A percentile compares a stretch with the other conserved stretches of the same genome.
Evolutionary conservation across 2,329 filamentous ascomycete genomes (phyloP).

Genomic region (Madurella mycetomatis): DNA sequence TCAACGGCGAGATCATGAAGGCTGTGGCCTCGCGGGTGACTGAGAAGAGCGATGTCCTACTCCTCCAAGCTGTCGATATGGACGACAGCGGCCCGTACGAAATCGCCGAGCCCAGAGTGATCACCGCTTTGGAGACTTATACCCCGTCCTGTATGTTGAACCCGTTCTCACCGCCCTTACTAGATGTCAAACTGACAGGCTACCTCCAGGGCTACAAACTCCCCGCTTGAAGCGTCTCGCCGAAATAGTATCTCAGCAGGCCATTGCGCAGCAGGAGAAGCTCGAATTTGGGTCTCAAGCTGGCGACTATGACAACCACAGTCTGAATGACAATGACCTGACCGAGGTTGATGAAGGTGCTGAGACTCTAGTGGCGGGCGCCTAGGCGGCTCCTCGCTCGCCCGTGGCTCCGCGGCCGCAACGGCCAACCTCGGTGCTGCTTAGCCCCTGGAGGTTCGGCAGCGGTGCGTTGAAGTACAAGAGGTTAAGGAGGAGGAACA

Average conservation of each 20-base stretch:
- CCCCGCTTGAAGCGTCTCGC: slow-evolving; percentile 90
- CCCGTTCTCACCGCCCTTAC: not conserved
- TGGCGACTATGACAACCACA: slow-evolving; percentile 37
- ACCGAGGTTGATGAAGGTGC: slow-evolving; percentile 20
- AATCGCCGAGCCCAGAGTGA: slow-evolving; percentile 92
- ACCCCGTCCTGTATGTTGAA: slow-evolving; percentile 83
- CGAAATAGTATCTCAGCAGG: slow-evolving; percentile 97
- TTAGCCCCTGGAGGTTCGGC: slow-evolving; percentile 18
- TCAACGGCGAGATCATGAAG: slow-evolving; percentile 99
- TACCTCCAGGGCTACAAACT: slow-evolving; percentile 78
- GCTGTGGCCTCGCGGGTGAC: slow-evolving; percentile 94
- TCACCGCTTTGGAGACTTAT: slow-evolving; percentile 95
- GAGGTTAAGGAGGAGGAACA: slow-evolving; percentile 13
- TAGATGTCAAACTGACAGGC: slow-evolving; percentile 13
- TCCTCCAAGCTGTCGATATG: slow-evolving; percentile 95
- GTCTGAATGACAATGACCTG: slow-evolving; percentile 28
- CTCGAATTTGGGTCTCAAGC: slow-evolving; percentile 55
- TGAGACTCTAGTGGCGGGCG: slow-evolving; percentile 28
- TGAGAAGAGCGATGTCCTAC: slow-evolving; percentile 94
- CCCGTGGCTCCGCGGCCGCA: slow-evolving; percentile 14
- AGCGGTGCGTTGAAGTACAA: slow-evolving; percentile 1
- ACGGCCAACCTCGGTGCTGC: slow-evolving; percentile 28
- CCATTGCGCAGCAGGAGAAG: slow-evolving; percentile 91
- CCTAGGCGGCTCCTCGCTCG: slow-evolving; percentile 31
- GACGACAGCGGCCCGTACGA: slow-evolving; percentile 98